These are phyloP conservation scores for Vaccinium vitisidaea DNA, from an alignment of 148 eudicot species.

Conservation along the genomic window DNA sequence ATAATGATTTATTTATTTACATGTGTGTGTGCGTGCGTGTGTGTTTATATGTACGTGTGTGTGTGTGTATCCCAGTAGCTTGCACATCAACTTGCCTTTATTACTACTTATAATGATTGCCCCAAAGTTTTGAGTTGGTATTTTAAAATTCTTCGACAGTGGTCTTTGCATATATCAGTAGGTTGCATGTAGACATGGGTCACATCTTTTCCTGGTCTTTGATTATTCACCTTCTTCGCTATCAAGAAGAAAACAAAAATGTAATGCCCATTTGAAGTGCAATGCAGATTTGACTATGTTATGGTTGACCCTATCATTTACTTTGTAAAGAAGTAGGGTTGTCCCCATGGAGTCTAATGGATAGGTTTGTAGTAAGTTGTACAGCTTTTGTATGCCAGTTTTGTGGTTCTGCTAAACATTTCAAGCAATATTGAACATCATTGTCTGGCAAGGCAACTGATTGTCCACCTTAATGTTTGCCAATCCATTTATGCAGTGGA, in stretches of 20 bases:
- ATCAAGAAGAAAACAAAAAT: background rate
- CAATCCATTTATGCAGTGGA: background rate
- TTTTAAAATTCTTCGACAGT: background rate
- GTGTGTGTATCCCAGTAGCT: background rate
- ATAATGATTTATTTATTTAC: too few relatives aligned
- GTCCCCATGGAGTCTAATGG: background rate
- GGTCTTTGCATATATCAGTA: background rate
- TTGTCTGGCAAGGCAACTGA: background rate
- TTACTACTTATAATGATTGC: background rate
- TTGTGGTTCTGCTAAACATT: background rate
- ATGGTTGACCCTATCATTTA: background rate
- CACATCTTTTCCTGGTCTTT: background rate
- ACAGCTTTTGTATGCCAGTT: background rate
- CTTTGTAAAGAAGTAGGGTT: background rate
- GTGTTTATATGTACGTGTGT: too few relatives aligned
- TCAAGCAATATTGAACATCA: background rate
- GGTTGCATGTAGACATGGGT: background rate
- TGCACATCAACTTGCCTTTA: background rate
- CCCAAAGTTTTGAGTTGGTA: background rate
- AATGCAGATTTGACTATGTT: too few relatives aligned
- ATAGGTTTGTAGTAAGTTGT: background rate
- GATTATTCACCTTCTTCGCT: background rate
- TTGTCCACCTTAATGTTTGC: background rate
- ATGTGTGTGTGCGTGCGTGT: too few relatives aligned
- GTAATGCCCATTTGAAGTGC: too few relatives aligned